phyloP scores from a whole-genome alignment of 352 stramenopile genomes.

The Blastocystis sp. region DNA sequence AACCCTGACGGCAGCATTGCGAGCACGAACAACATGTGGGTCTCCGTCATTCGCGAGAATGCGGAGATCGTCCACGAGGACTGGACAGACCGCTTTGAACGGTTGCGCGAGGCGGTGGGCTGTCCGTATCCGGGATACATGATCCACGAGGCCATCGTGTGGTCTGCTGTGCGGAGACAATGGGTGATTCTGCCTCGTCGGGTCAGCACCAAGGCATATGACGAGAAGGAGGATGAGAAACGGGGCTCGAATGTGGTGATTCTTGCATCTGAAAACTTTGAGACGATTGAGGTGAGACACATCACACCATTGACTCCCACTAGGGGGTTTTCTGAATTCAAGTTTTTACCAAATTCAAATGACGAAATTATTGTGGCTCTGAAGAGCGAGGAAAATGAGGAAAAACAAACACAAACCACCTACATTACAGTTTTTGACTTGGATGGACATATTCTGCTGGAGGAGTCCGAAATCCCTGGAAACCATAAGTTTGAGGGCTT shows the following conservation, averaged over 20 bases:
- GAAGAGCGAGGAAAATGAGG: constrained; percentile 84
- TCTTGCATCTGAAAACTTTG: constrained; percentile 81
- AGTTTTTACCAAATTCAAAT: constrained; percentile 81
- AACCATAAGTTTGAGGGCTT: constrained; percentile 85
- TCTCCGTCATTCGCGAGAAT: constrained; percentile 79
- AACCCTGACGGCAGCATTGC: constrained; percentile 81
- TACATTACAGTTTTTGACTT: constrained; percentile 86
- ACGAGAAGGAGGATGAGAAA: constrained; percentile 88
- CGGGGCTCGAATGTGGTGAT: constrained; percentile 81
- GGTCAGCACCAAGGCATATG: constrained; percentile 86
- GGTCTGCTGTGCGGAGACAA: constrained; percentile 83
- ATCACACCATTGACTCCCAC: constrained; percentile 77
- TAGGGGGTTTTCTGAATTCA: constrained; percentile 86
- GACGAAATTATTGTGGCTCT: constrained; percentile 83
- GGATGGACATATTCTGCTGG: constrained; percentile 78
- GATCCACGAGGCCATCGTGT: constrained; percentile 94
- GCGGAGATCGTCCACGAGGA: constrained; percentile 78
- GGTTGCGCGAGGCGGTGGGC: constrained; percentile 81
- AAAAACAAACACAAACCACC: constrained; percentile 71
- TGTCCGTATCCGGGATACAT: constrained; percentile 85
- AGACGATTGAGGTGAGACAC: constrained; percentile 73
- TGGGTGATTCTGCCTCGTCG: constrained; percentile 94
- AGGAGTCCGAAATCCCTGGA: constrained; percentile 81
- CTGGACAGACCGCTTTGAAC: constrained; percentile 85
- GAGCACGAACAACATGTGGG: constrained; percentile 93